Evolutionary conservation across 2,329 filamentous ascomycete genomes (phyloP), one percentile per base, ranked within the genome.

Genomic region (Cladosporium halotolerans): DNA sequence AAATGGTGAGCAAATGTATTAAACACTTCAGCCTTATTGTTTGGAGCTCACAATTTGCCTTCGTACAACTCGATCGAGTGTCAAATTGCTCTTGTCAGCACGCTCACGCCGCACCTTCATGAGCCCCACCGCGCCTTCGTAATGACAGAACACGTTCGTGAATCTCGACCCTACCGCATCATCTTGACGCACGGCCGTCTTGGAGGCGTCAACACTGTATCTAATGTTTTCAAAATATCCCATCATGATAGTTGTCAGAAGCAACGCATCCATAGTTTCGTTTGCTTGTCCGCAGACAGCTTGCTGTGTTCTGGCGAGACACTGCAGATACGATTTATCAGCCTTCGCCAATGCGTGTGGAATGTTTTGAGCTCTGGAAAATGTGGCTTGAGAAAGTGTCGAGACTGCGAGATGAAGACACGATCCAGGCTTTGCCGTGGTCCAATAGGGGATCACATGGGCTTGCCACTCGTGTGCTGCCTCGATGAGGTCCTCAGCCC

Each of bases 231-330:
- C 59, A 18, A 63, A 64, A 16, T 41, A 57, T 9, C 38, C 55
- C 55, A 64, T 55, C 14, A 64, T 41, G 57, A 62, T 55, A n/a
- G 55, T 62, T 2, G 62, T 55, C 9, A 62, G 54, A 7, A 64
- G 53, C 9, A 63, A 45, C 11, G 58, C 56, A 32, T 63, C 60
- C 18, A 64, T 57, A 9, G 16, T 58, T 36, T 62, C 55, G 45
- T 57, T 55, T 7, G 52, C 55, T 13, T 59, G 33, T 2, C 34
- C 48, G 16, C 42, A 36, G 16, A 64, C 58, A 18, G 62, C 60
- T 13, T 53, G 45, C 18, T 56, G 55, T 3, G 59, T 57, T 13
- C 50, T 50, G 14, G 51, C 45, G 14, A 63, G 47, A 39, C 46
- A 44, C 38, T 36, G 45, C 13, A 48, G 19, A 28, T 60, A 57